Conservation (phyloP, 2,329 filamentous ascomycete species). For the Phyllosticta paracitricarpa region DNA sequence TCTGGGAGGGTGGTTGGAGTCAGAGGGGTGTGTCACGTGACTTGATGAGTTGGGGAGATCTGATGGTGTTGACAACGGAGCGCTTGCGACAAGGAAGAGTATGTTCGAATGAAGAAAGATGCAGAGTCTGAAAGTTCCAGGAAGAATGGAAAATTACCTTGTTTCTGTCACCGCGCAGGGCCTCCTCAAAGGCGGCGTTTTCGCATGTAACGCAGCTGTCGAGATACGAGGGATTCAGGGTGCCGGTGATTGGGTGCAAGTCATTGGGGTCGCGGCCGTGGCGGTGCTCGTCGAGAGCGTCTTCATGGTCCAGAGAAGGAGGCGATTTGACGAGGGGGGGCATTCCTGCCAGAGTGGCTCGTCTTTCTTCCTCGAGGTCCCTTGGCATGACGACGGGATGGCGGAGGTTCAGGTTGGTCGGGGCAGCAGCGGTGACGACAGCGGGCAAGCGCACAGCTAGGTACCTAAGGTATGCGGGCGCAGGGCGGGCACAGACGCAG, state of each 20-base stretch:
- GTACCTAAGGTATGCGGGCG: neutral
- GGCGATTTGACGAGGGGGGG: slow-evolving; percentile 25
- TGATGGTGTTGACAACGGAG: neutral
- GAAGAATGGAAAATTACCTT: slow-evolving; percentile 38
- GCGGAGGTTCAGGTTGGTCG: neutral
- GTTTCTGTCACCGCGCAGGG: slow-evolving; percentile 47
- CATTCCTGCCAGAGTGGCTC: slow-evolving; percentile 23
- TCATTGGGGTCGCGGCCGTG: slow-evolving; percentile 33
- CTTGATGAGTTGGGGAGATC: neutral
- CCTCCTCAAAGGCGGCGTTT: slow-evolving; percentile 46
- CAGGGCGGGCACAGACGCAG: neutral
- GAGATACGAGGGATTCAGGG: slow-evolving; percentile 57
- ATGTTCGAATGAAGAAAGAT: neutral
- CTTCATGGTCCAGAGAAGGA: neutral
- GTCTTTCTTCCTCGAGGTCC: slow-evolving; percentile 29
- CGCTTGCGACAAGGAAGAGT: neutral
- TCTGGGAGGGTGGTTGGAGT: slow-evolving; percentile 36
- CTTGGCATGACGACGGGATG: slow-evolving; percentile 28
- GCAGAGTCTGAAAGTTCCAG: neutral
- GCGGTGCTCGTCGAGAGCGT: slow-evolving; percentile 15
- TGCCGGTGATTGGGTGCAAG: slow-evolving; percentile 63
- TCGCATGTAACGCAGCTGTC: slow-evolving; percentile 53
- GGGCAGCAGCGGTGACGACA: neutral
- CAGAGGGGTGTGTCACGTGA: neutral
- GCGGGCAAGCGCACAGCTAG: neutral